Evolutionary conservation across 2,329 filamentous ascomycete species (phyloP).

Genomic region (Aspergillus quadrilineatus): DNA sequence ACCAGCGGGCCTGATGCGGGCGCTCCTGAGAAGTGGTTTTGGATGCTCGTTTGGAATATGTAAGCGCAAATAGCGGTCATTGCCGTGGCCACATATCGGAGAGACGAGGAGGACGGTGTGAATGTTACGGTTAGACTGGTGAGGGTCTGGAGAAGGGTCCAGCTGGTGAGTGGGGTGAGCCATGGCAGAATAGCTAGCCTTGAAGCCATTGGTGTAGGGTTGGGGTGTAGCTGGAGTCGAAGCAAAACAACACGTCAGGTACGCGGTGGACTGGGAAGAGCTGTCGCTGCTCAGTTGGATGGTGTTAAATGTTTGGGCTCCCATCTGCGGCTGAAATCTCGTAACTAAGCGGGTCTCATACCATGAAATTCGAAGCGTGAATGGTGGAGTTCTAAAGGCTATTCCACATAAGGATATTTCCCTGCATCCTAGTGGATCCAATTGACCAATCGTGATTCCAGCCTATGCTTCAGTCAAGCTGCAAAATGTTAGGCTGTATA

Average conservation of each 20-base stretch:
- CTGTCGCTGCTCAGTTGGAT: too few species aligned
- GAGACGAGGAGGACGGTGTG: conserved; percentile 7
- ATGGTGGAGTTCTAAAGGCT: too few species aligned
- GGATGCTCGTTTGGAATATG: conserved; percentile 11
- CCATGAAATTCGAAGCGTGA: too few species aligned
- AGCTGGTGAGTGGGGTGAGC: conserved; percentile 14
- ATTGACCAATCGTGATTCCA: too few species aligned
- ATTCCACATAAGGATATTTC: too few species aligned
- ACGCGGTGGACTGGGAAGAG: too few species aligned
- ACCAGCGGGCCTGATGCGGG: conserved; percentile 16
- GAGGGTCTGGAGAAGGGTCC: conserved; percentile 16
- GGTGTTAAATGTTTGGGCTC: too few species aligned
- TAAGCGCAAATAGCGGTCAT: conserved; percentile 14
- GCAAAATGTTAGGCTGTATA: too few species aligned
- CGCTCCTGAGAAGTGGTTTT: conserved; percentile 2
- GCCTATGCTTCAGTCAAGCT: too few species aligned
- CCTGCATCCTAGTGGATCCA: too few species aligned
- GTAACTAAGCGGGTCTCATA: too few species aligned
- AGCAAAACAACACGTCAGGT: neutral
- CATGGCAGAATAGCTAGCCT: neutral
- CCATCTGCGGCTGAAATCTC: too few species aligned
- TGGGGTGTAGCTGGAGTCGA: neutral
- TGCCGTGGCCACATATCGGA: conserved; percentile 8
- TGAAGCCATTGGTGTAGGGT: neutral
- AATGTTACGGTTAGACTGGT: conserved; percentile 16